Evolutionary conservation across 495 filamentous ascomycete species (phyloP).

Genomic region (Trichoderma asperelloides): DNA sequence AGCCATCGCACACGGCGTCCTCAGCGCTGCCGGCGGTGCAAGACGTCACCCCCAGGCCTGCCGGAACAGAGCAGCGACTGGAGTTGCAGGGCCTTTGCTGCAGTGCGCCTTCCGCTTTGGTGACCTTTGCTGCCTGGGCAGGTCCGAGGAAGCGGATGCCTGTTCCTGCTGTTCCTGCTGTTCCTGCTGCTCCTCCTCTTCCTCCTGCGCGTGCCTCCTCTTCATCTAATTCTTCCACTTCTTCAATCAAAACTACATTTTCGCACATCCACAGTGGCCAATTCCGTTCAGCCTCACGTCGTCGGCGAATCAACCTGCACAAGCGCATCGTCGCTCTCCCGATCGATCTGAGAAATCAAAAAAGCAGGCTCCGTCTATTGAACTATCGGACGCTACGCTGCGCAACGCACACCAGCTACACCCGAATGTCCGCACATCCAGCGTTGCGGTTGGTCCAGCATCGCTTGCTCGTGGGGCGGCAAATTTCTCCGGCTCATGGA

Average conservation of each 20-base stretch:
- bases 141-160: too few relatives aligned
- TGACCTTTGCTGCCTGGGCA: too few relatives aligned
- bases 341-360: background rate
- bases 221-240: background rate
- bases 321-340: background rate
- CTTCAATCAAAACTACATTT: background rate
- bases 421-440: background rate
- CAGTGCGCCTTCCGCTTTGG: too few relatives aligned
- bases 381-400: background rate
- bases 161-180: too few relatives aligned
- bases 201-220: background rate
- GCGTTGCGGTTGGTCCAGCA: background rate
- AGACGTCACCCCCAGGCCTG: background rate
- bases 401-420: background rate
- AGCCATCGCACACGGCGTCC: background rate
- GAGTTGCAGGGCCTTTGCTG: too few relatives aligned
- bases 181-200: background rate
- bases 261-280: background rate
- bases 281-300: background rate
- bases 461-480: background rate
- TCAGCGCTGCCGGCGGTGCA: too few relatives aligned
- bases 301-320: background rate
- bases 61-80: too few relatives aligned
- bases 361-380: background rate
- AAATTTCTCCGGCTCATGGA: background rate